Base-by-base conservation (phyloP, 495 filamentous ascomycete species). In the Choiromyces venosus region DNA sequence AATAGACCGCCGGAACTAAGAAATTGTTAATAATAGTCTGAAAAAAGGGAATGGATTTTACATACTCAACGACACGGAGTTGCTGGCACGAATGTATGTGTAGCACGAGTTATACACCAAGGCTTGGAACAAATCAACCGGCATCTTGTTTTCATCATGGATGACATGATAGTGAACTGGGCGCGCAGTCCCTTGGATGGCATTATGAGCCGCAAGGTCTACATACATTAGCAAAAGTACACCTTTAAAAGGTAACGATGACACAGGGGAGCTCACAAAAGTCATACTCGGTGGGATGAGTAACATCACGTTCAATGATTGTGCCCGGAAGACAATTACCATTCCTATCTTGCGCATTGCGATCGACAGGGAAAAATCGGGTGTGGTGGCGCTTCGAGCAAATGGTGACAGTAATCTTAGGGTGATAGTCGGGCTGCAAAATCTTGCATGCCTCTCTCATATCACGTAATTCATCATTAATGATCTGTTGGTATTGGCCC, bases 71-170 rank as follows among this genome's bases (percentile, higher is more conserved):
- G 94, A 97, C 0, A 99, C 93, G 0, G 95, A 92, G 0, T 93
- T 97, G 0, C 94, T 98, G 0, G 94, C 91, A 16, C 95, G 88
- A 75, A 91, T 90, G 78, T 96, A 99, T 76, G 95, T 92, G 82
- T 95, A 97, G 74, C 89, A 94, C 66, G 96, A 93, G 70, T 97
- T 91, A 78, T 97, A 97, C 39, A 97, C 90, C 85, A 97, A 89
- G 68, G 86, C 87, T 79, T 97, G 91, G 6, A 99, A 85, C 6
- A 89, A 86, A 66, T 92, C 89, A 0, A 87, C 84, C 21, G 84
- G 81, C 71, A 91, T 84, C 19, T 84, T 83, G 61, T 88, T 88
- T 78, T 98, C 92, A 81, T 98, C 93, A 66, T 90, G 81, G 67
- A 98, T 85, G 37, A 97, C 91, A 74, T 92, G 89, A 80, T 97